Percentiles rank a stretch among this genome's conserved stretches.
Conservation (phyloP, 306 rosid genomes). For the Cucumis melo region DNA sequence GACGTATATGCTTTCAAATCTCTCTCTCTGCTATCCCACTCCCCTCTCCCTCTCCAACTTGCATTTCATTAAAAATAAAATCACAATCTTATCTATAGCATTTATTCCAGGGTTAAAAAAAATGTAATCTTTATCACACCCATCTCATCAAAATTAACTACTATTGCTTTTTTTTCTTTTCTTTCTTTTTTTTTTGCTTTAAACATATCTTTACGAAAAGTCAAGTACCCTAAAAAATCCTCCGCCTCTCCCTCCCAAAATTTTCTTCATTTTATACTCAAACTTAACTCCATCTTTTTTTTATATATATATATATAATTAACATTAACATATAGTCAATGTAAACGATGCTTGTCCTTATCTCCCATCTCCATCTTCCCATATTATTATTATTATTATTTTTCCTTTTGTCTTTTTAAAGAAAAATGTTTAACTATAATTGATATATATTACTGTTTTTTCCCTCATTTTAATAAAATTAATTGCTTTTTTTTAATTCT, state of each 20-base stretch:
- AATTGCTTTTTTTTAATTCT: background rate
- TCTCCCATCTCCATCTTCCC: background rate
- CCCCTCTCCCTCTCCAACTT: background rate
- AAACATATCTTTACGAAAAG: background rate
- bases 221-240: background rate
- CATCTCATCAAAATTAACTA: background rate
- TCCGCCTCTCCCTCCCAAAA: background rate
- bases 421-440: background rate
- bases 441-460: background rate
- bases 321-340: background rate
- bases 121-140: background rate
- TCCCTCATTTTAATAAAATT: background rate
- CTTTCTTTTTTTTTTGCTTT: too few species aligned
- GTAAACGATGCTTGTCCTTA: background rate
- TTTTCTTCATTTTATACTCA: background rate
- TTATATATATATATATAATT: background rate
- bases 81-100: background rate
- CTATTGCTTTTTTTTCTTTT: background rate
- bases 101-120: background rate
- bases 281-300: background rate
- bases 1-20: background rate
- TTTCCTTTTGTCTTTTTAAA: background rate
- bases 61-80: background rate
- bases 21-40: background rate
- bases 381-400: too few species aligned